Evolutionary conservation across 352 stramenopile genomes (phyloP).

Genomic region (Phytophthora ramorum): DNA sequence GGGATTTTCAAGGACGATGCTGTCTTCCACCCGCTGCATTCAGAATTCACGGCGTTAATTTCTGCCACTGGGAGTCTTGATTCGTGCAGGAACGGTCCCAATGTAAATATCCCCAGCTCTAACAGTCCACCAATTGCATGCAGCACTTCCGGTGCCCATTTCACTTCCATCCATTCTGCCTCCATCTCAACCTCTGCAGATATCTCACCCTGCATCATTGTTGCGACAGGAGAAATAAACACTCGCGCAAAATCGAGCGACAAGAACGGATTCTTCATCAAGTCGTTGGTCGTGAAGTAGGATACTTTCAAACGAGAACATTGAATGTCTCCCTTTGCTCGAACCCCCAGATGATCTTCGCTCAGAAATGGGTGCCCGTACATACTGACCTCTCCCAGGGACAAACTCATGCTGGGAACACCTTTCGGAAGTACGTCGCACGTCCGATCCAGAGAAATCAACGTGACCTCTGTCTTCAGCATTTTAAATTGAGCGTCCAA

Average conservation of each 20-base stretch:
- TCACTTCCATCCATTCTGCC: conserved; percentile 77
- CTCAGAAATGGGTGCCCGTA: conserved; percentile 60
- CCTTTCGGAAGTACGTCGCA: conserved; percentile 59
- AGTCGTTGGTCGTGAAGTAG: conserved; percentile 29
- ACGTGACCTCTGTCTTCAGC: conserved; percentile 46
- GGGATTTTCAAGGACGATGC: conserved; percentile 33
- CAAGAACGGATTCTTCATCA: conserved; percentile 49
- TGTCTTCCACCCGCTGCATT: conserved; percentile 7
- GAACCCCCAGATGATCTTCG: conserved; percentile 61
- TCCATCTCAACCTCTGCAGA: conserved; percentile 76
- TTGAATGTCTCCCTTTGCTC: conserved; percentile 73
- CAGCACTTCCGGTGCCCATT: conserved; percentile 67
- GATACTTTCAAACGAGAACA: conserved; percentile 61
- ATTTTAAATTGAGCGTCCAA: conserved; percentile 75
- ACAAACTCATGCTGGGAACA: conserved; percentile 53
- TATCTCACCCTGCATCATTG: conserved; percentile 43
- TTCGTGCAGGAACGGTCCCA: conserved; percentile 44
- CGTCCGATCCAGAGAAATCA: conserved; percentile 38
- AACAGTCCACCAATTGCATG: conserved; percentile 70
- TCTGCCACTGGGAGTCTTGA: conserved; percentile 6
- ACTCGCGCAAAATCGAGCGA: conserved; percentile 73
- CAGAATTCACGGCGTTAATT: neutral
- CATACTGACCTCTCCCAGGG: conserved; percentile 63
- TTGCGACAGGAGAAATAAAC: conserved; percentile 57
- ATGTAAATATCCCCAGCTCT: conserved; percentile 57